Percentiles rank a stretch among this genome's conserved stretches.
Conservation (phyloP, 2,329 filamentous ascomycete genomes). For the Diaporthe citrichinensis region DNA sequence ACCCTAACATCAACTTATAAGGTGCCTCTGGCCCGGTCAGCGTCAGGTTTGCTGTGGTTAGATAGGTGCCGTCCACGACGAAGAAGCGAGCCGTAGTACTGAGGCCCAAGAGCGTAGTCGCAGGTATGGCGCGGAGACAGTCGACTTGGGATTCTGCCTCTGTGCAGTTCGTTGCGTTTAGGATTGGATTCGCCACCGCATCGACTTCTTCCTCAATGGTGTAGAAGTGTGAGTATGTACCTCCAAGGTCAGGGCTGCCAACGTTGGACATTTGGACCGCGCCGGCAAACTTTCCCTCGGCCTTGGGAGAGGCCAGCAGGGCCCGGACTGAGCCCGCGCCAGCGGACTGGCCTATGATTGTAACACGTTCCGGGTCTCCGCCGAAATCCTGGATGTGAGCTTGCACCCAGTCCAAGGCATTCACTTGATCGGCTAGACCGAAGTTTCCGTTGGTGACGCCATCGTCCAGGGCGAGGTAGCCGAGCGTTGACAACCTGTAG, state of each 20-base stretch:
- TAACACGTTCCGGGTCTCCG: slow-evolving; percentile 68
- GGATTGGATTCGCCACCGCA: slow-evolving; percentile 64
- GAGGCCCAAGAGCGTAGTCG: slow-evolving; percentile 56
- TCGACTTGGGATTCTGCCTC: slow-evolving; percentile 62
- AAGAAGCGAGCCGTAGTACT: slow-evolving; percentile 63
- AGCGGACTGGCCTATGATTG: slow-evolving; percentile 69
- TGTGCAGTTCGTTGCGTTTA: slow-evolving; percentile 66
- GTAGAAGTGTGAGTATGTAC: slow-evolving; percentile 70
- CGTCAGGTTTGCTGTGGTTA: slow-evolving; percentile 61
- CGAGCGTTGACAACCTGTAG: slow-evolving; percentile 71
- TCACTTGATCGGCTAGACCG: slow-evolving; percentile 63
- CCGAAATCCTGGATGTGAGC: slow-evolving; percentile 68
- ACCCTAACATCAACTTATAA: slow-evolving; percentile 70
- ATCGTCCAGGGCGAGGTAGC: slow-evolving; percentile 68
- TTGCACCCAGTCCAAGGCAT: slow-evolving; percentile 64
- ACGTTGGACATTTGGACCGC: slow-evolving; percentile 61
- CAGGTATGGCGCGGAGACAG: slow-evolving; percentile 65
- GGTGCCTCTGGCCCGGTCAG: slow-evolving; percentile 62
- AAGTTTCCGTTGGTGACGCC: slow-evolving; percentile 63
- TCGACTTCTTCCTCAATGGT: slow-evolving; percentile 67
- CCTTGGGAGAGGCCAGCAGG: slow-evolving; percentile 62
- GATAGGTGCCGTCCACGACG: slow-evolving; percentile 71
- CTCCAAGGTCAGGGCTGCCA: slow-evolving; percentile 65
- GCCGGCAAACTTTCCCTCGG: slow-evolving; percentile 61
- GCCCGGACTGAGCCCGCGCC: slow-evolving; percentile 67